Base-by-base conservation (phyloP, 2,329 filamentous ascomycete species). In the Thermothelomyces thermophilus region DNA sequence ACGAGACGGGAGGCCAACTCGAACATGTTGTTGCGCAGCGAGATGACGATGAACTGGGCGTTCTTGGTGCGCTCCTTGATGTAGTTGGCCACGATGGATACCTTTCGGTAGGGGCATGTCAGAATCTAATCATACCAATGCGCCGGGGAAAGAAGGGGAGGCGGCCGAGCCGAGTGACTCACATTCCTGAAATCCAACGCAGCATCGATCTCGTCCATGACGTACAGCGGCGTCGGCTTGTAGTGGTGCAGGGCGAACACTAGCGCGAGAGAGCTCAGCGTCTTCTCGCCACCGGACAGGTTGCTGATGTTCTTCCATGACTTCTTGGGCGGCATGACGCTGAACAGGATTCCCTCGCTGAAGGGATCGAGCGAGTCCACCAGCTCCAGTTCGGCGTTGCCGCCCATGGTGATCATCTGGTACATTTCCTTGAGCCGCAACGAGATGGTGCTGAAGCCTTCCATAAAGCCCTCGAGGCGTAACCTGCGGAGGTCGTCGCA, bases 341-440 rank as follows among this genome's bases (percentile, higher is more conserved):
- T 91, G 74, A 98, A 98, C 41, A 96, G 68, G 55, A 98, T 97
- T 22, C 93, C 93, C 69, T 98, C 93, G 6, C 87, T 90, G 74
- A 98, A 98, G 0, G 93, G 93, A 66, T 98, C 94, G 2, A 98
- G 74, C 16, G 86, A 91, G 72, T 98, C 93, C 35, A 98, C 93
- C 20, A 98, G 82, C 68, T 98, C 94, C 11, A 98, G 80, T 71
- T 98, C 93, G 0, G 93, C 93, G 62, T 98, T 98, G 49, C 93
- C 93, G 54, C 93, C 93, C 90, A 98, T 97, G 19, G 93, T 98
- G 66, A 98, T 98, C 90, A 98, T 96, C 67, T 98, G 93, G 71
- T 98, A 98, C 93, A 98, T 98, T 65, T 98, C 93, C 73, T 98
- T 98, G 40, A 98, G 76, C 1, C 91, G 86, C 20, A 96, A 76